Evolutionary conservation across 2,329 filamentous ascomycete species (phyloP).

Genomic region (Tolypocladium cylindrosporum): DNA sequence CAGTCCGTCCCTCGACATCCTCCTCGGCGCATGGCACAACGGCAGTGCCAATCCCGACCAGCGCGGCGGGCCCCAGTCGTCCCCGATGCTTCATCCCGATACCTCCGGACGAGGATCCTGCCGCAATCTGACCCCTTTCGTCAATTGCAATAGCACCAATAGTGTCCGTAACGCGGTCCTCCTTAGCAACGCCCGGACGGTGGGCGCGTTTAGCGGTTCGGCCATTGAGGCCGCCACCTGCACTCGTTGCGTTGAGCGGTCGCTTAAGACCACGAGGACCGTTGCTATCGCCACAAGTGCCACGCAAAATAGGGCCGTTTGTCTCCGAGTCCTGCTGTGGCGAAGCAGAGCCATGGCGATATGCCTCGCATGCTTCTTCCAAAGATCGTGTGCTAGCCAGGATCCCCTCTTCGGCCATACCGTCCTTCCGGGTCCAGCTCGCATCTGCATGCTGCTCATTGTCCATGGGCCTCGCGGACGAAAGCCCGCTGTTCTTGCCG

Average conservation of each 20-base stretch:
- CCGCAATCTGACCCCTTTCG: conserved; percentile 74
- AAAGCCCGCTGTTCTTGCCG: background rate
- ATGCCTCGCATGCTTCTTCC: background rate
- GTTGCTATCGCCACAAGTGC: conserved; percentile 2
- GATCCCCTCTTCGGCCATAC: background rate
- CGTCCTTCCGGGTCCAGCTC: background rate
- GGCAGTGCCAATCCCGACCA: conserved; percentile 84
- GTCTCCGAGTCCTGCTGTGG: conserved; percentile 5
- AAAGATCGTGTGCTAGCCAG: background rate
- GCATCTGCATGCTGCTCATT: background rate
- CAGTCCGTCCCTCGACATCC: conserved; percentile 58
- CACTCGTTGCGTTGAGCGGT: conserved; percentile 9
- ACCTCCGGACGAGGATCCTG: conserved; percentile 89
- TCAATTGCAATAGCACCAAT: conserved; percentile 95
- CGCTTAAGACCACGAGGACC: conserved; percentile 25
- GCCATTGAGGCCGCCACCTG: conserved; percentile 1
- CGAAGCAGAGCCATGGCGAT: conserved; percentile 10
- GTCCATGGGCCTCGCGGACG: background rate
- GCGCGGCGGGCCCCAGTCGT: conserved; percentile 80
- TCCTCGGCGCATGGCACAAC: conserved; percentile 68
- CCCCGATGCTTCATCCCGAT: conserved; percentile 98
- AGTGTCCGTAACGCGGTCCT: conserved; percentile 75
- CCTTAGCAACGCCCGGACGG: conserved; percentile 19
- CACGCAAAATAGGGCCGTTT: background rate
- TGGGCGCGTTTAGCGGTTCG: conserved; percentile 10